Percentiles rank a stretch among this genome's conserved stretches.
Evolutionary conservation across 441 rosid genomes (phyloP).

Genomic region (Arabidopsis lyrata): DNA sequence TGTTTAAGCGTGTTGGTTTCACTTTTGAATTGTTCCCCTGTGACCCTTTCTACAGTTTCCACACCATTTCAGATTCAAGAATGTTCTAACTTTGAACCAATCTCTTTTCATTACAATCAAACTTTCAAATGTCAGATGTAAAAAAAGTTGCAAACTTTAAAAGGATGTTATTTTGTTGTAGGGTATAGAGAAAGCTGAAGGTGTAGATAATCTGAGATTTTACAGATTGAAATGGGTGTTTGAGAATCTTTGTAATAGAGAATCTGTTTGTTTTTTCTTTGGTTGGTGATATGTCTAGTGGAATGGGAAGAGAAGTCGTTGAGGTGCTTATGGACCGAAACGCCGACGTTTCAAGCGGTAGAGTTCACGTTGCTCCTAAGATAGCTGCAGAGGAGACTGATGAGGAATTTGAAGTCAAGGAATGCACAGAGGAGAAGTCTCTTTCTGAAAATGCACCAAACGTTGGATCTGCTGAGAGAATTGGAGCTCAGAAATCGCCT

Average conservation of each 20-base stretch:
- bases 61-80: slow-evolving; percentile 23
- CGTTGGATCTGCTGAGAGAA: slow-evolving; percentile 38
- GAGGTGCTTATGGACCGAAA: slow-evolving; percentile 68
- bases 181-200: slow-evolving; percentile 4
- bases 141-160: not conserved
- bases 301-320: slow-evolving; percentile 81
- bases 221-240: slow-evolving; percentile 4
- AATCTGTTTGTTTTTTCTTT: not conserved
- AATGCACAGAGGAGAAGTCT: slow-evolving; percentile 62
- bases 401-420: slow-evolving; percentile 66
- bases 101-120: slow-evolving; percentile 9
- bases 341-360: slow-evolving; percentile 56
- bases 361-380: slow-evolving; percentile 59
- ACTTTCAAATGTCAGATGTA: slow-evolving; percentile 10
- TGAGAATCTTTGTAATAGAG: not conserved
- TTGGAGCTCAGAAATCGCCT: slow-evolving; percentile 49
- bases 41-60: slow-evolving; percentile 17
- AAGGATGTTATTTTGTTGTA: not conserved
- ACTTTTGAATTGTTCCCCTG: slow-evolving; percentile 37
- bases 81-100: slow-evolving; percentile 30
- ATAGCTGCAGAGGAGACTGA: slow-evolving; percentile 59
- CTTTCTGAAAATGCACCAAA: slow-evolving; percentile 45
- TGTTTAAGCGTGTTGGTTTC: slow-evolving; percentile 43
- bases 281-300: slow-evolving; percentile 51
- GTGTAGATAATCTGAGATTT: slow-evolving; percentile 22